phyloP scores from a whole-genome alignment of 495 filamentous ascomycete genomes.

The Aspergillus haitiensis region DNA sequence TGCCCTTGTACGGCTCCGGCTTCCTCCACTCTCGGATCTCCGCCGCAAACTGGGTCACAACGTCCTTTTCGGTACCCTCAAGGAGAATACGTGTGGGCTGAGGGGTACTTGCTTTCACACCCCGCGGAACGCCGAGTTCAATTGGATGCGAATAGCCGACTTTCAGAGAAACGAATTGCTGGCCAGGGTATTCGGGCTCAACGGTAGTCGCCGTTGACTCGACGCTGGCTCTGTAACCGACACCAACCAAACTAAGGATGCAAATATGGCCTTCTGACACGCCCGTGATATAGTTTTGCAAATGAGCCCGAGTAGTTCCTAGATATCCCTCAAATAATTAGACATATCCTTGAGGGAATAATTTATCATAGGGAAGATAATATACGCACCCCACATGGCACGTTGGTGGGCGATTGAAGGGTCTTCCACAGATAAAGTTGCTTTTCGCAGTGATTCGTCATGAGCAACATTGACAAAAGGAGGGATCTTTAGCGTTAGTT shows the following conservation, averaged over 20 bases:
- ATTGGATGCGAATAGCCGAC: slow-evolving; percentile 95
- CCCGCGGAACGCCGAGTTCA: slow-evolving; percentile 77
- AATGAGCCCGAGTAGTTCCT: slow-evolving; percentile 87
- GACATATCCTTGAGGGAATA: not conserved
- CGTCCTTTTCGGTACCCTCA: slow-evolving; percentile 80
- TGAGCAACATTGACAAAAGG: slow-evolving; percentile 69
- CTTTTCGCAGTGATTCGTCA: slow-evolving; percentile 59
- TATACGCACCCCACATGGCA: slow-evolving; percentile 91
- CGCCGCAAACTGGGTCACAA: slow-evolving; percentile 87
- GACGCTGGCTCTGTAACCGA: slow-evolving; percentile 88
- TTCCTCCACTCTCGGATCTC: slow-evolving; percentile 82
- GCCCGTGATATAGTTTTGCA: slow-evolving; percentile 85
- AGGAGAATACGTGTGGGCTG: slow-evolving; percentile 92
- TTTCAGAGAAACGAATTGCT: slow-evolving; percentile 87
- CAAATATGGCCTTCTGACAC: slow-evolving; percentile 96
- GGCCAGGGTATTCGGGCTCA: slow-evolving; percentile 67
- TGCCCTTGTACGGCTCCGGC: slow-evolving; percentile 98
- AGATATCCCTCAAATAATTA: slow-evolving; percentile 16
- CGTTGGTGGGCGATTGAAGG: slow-evolving; percentile 66
- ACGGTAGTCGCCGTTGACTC: slow-evolving; percentile 72
- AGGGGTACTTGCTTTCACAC: slow-evolving; percentile 83
- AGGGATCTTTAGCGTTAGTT: slow-evolving; percentile 70
- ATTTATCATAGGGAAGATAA: slow-evolving; percentile 5
- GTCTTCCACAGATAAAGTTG: slow-evolving; percentile 66
- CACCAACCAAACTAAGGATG: slow-evolving; percentile 90